These are phyloP conservation scores for Candida germanica DNA, from an alignment of 805 yeast genomes.

Conservation along the genomic window DNA sequence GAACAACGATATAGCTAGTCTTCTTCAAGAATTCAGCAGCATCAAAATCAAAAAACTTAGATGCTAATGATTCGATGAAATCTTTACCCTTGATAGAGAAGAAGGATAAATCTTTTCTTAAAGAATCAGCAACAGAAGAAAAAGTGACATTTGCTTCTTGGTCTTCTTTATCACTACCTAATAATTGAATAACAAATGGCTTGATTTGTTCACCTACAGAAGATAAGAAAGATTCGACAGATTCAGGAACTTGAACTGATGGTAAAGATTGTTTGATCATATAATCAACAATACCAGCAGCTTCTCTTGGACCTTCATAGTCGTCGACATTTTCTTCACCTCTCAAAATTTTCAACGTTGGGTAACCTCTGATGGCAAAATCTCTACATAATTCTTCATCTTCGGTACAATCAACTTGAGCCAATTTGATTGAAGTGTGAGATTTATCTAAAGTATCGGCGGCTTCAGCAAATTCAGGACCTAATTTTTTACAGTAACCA, in stretches of 20 bases:
- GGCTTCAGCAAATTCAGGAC: constrained; percentile 76
- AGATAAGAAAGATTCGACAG: constrained; percentile 48
- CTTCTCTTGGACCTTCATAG: constrained; percentile 82
- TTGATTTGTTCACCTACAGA: constrained; percentile 47
- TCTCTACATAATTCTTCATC: constrained; percentile 67
- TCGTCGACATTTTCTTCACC: constrained; percentile 52
- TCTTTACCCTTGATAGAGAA: constrained; percentile 39
- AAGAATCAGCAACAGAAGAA: constrained; percentile 55
- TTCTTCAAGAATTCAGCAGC: constrained; percentile 22
- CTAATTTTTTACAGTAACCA: constrained; percentile 89
- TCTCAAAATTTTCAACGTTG: constrained; percentile 76
- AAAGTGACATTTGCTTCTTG: constrained; percentile 50
- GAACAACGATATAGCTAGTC: constrained; percentile 39
- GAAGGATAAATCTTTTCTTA: constrained; percentile 65
- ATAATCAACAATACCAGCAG: constrained; percentile 71
- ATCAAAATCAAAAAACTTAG: constrained; percentile 27
- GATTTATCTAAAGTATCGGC: constrained; percentile 56
- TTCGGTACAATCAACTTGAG: constrained; percentile 83
- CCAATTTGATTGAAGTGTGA: constrained; percentile 62
- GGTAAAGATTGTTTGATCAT: constrained; percentile 85
- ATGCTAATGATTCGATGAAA: constrained; percentile 37
- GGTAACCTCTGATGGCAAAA: constrained; percentile 75
- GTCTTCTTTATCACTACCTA: constrained; percentile 26
- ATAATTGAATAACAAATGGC: constrained; percentile 56
- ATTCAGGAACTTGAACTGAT: constrained; percentile 45